These are phyloP conservation scores for Xylaria arbuscula DNA, from an alignment of 2,329 filamentous ascomycete genomes.

Conservation along the genomic window DNA sequence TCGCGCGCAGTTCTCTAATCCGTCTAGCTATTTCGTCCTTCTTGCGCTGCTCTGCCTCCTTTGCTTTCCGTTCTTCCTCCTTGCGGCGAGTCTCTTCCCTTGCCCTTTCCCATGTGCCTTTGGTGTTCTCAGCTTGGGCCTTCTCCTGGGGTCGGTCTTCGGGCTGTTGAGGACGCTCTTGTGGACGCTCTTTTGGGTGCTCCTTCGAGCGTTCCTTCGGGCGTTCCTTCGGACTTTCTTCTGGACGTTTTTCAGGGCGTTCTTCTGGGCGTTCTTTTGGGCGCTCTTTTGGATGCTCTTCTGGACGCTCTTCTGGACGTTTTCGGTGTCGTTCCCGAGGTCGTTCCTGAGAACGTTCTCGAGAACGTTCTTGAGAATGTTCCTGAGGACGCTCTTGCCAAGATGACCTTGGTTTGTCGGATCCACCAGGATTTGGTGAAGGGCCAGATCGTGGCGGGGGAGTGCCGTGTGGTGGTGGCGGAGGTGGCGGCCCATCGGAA, in stretches of 20 bases:
- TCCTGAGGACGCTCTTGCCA: constrained; percentile 52
- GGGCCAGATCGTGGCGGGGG: constrained; percentile 47
- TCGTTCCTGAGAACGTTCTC: constrained; percentile 27
- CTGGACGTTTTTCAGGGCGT: not conserved
- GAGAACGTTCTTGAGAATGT: constrained; percentile 11
- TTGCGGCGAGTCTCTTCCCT: constrained; percentile 72
- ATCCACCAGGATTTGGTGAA: constrained; percentile 40
- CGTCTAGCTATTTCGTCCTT: constrained; percentile 66
- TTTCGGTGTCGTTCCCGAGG: constrained; percentile 39
- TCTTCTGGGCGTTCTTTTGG: constrained; percentile 25
- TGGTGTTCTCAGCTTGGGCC: constrained; percentile 46
- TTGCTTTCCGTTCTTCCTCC: constrained; percentile 71
- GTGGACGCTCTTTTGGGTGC: constrained; percentile 25
- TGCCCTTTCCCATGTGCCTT: constrained; percentile 74
- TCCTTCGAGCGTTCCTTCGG: not conserved
- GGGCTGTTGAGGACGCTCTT: constrained; percentile 14
- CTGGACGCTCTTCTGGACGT: constrained; percentile 4
- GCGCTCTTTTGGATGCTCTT: not conserved
- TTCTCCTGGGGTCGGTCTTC: constrained; percentile 36
- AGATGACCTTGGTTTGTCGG: constrained; percentile 53
- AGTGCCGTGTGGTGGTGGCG: constrained; percentile 52
- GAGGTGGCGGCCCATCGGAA: constrained; percentile 49
- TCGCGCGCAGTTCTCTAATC: constrained; percentile 66
- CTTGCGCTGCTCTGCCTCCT: constrained; percentile 70
- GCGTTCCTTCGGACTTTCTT: constrained; percentile 43